A percentile compares a stretch with the other conserved stretches of the same genome.
These are phyloP conservation scores for Daphne laureola DNA, from an alignment of 441 rosid species.

Conservation along the genomic window DNA sequence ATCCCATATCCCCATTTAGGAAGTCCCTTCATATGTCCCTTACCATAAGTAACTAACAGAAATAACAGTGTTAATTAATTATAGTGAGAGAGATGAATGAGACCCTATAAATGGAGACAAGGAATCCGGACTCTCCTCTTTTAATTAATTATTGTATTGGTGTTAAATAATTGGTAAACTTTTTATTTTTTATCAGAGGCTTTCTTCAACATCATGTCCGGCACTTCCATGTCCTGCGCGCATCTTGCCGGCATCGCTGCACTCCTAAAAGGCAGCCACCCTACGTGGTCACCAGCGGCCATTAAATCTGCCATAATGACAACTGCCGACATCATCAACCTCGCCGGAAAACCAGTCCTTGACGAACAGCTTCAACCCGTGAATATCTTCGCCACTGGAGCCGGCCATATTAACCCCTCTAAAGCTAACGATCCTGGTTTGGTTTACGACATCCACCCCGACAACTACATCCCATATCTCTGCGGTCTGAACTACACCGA, in stretches of 20 bases:
- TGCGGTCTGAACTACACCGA: constrained; percentile 55
- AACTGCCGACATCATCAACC: constrained; percentile 36
- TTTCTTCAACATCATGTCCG: constrained; percentile 31
- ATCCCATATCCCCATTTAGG: too few species aligned
- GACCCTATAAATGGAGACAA: too few species aligned
- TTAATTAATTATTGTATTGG: too few species aligned
- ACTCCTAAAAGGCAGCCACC: constrained; percentile 33
- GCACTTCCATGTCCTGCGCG: constrained; percentile 50
- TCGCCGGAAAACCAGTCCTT: constrained; percentile 28
- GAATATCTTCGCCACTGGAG: constrained; percentile 51
- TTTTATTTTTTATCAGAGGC: too few species aligned
- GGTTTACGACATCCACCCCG: constrained; percentile 39
- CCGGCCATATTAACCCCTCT: constrained; percentile 56
- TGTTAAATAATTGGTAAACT: too few species aligned
- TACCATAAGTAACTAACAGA: too few species aligned
- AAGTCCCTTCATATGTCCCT: too few species aligned
- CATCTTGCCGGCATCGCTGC: constrained; percentile 39
- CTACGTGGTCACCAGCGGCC: constrained; percentile 43
- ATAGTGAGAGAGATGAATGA: too few species aligned
- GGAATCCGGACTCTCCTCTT: too few species aligned
- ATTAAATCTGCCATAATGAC: constrained; percentile 49
- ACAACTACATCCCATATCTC: constrained; percentile 46
- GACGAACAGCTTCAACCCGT: constrained; percentile 16
- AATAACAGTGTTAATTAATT: too few species aligned
- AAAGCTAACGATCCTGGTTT: constrained; percentile 22